Evolutionary conservation across 768 basidiomycete genomes (phyloP).

Genomic region (Infundibulicybe gibba): DNA sequence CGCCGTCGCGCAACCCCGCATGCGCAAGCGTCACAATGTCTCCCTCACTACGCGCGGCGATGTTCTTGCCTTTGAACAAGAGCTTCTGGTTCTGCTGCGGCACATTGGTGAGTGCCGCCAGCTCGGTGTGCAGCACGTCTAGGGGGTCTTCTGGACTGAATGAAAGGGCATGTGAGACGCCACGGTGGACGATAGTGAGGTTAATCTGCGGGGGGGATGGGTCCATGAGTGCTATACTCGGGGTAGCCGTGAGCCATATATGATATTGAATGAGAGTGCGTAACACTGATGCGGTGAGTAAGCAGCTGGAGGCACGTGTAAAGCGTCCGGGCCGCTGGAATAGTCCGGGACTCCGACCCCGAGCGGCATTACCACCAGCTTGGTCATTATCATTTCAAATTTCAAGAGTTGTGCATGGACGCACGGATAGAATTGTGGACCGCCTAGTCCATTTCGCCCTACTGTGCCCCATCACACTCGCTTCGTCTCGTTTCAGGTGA

Average conservation of each 20-base stretch:
- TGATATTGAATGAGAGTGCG: background rate
- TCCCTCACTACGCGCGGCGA: conserved; percentile 18
- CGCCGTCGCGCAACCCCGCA: conserved; percentile 60
- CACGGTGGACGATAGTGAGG: conserved; percentile 42
- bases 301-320: no score
- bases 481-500: no score
- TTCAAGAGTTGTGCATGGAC: no score
- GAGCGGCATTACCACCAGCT: no score
- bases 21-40: conserved; percentile 24
- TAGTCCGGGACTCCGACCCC: no score
- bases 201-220: conserved; percentile 7
- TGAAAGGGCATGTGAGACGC: conserved; percentile 41
- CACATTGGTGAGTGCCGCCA: conserved; percentile 65
- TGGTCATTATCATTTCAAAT: no score
- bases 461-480: no score
- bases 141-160: conserved; percentile 50
- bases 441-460: no score
- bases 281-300: no score
- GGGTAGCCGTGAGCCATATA: background rate
- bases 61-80: conserved; percentile 65
- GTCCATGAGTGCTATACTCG: conserved; percentile 6
- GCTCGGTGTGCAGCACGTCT: conserved; percentile 39
- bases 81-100: conserved; percentile 68
- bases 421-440: no score
- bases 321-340: no score